These are phyloP conservation scores for Yamadazyma mexicana DNA, from an alignment of 1,139 yeast genomes.

Conservation along the genomic window DNA sequence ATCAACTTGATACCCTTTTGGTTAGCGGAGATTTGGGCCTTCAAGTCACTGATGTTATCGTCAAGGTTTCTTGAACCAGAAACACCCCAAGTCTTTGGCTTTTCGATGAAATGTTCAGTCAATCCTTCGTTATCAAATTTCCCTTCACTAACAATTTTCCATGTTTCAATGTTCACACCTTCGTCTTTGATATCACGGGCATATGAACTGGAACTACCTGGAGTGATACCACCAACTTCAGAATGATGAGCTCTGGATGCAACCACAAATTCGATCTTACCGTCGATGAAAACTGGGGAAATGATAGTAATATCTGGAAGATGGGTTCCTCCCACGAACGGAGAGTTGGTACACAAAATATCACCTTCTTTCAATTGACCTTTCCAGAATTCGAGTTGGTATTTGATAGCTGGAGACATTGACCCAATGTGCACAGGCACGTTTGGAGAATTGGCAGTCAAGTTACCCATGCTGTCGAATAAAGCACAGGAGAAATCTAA, in stretches of 20 bases:
- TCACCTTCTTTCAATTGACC: constrained; percentile 19
- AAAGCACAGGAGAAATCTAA: constrained; percentile 33
- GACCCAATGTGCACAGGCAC: constrained; percentile 24
- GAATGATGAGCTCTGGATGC: constrained; percentile 72
- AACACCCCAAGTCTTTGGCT: constrained; percentile 59
- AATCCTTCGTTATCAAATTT: constrained; percentile 55
- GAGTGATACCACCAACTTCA: constrained; percentile 65
- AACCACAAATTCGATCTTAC: constrained; percentile 54
- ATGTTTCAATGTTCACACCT: constrained; percentile 60
- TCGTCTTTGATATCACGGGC: constrained; percentile 63
- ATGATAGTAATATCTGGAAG: constrained; percentile 22
- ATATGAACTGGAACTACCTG: constrained; percentile 68
- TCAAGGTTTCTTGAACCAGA: constrained; percentile 55
- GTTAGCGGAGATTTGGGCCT: constrained; percentile 47
- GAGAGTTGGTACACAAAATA: constrained; percentile 21
- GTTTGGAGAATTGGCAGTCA: constrained; percentile 23
- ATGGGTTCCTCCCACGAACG: constrained; percentile 23
- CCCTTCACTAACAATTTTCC: constrained; percentile 56
- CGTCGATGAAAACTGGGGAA: constrained; percentile 24
- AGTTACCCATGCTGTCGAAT: constrained; percentile 19
- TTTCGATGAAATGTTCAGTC: constrained; percentile 44
- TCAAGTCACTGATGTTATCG: constrained; percentile 44
- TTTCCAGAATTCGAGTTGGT: constrained; percentile 19
- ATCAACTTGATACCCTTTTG: constrained; percentile 40
- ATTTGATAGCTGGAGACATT: constrained; percentile 21